Conservation (phyloP, 2,329 filamentous ascomycete genomes). For the Camillea tinctor region DNA sequence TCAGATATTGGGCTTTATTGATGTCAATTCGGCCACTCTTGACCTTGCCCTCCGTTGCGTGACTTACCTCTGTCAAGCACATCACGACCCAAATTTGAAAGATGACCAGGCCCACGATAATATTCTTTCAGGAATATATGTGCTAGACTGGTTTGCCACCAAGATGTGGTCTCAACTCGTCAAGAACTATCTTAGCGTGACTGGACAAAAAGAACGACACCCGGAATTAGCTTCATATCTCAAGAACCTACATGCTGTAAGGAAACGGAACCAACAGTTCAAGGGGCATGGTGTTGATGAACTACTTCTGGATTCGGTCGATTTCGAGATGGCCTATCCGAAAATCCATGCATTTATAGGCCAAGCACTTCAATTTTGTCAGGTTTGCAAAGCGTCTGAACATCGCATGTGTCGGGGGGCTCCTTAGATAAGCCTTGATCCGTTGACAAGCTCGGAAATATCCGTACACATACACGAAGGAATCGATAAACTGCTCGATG, state of each 20-base stretch:
- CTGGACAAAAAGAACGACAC: too few species aligned
- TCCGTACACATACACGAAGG: constrained; percentile 1
- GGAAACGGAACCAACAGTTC: too few species aligned
- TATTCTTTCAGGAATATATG: not conserved
- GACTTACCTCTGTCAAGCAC: constrained; percentile 1
- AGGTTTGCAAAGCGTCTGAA: not conserved
- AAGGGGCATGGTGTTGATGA: too few species aligned
- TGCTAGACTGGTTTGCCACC: not conserved
- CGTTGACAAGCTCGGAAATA: constrained; percentile 1
- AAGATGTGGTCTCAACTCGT: not conserved
- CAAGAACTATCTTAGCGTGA: not conserved
- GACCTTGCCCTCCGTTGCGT: constrained; percentile 2
- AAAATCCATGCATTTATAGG: not conserved
- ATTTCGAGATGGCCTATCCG: not conserved
- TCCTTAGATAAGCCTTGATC: constrained; percentile 2
- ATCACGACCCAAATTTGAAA: not conserved
- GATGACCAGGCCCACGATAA: not conserved
- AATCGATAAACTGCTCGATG: not conserved
- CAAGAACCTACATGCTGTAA: too few species aligned
- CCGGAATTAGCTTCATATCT: too few species aligned
- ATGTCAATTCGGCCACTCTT: constrained; percentile 1
- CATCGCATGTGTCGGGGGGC: not conserved
- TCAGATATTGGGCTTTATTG: constrained; percentile 4
- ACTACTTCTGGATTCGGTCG: too few species aligned
- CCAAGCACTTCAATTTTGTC: not conserved